Evolutionary conservation across 306 rosid species (phyloP), one percentile per base, ranked within the genome.

Genomic region (Datisca glomerata): DNA sequence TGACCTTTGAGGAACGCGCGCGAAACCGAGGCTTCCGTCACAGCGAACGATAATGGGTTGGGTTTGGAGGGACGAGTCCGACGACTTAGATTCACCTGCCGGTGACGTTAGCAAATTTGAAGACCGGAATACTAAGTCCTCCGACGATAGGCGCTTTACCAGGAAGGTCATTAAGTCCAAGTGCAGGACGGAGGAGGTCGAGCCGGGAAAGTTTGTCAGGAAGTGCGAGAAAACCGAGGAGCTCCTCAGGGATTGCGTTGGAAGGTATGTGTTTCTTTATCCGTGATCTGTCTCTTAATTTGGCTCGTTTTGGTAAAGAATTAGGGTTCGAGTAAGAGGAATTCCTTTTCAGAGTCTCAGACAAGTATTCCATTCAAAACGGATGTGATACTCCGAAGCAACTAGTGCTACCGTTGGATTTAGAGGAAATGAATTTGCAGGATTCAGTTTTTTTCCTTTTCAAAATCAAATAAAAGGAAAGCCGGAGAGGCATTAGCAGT

Each of bases 171-270:
- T 79, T 31, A 76, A 39, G 56, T 68, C 78, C 31, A 79, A 79
- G 67, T 87, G 96, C 80, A 66, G 41, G 55, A 83, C 83, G 8
- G 83, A 79, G 67, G 91, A 79, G 75, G 89, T 71, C 12, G 79
- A 74, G 65, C 76, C 91, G 3, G 95, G 93, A 45, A 80, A 72
- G 63, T 79, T 89, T 59, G 4, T 89, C 43, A 46, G 72, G 13
- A 89, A 80, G 65, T 89, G 97, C 65, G 73, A 83, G 69, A 87
- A 71, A 71, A 74, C 91, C 10, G 91, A 83, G 61, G 70, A 89
- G 79, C 23, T 76, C 55, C 73, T 89, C 50, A 55, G 62, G 60
- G 76, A 72, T 55, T 83, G 89, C 63, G 31, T 65, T n/a, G 95
- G 93, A 42, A 66, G 64, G 94, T 79, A 56, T 43, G 59, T 13